Evolutionary conservation across 129 eudicot species (phyloP).

Genomic region (Helianthus annuus): DNA sequence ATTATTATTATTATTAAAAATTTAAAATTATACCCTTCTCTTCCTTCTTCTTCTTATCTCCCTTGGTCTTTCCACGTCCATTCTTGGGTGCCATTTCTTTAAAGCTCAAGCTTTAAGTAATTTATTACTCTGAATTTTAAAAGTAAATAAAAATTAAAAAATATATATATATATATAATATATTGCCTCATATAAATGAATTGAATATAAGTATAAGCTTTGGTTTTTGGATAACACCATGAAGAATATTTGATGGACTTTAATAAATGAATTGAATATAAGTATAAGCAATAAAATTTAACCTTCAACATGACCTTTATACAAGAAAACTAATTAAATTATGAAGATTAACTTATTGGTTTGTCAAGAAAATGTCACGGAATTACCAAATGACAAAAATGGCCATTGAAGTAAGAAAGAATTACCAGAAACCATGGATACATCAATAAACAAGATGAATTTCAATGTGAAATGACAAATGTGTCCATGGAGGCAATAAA

Average conservation of each 20-base stretch:
- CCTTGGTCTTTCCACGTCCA: conserved; percentile 90
- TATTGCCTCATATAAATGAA: not conserved
- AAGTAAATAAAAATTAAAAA: not conserved
- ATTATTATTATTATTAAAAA: not conserved
- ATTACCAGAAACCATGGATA: conserved; percentile 1
- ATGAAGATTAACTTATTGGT: not conserved
- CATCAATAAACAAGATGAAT: not conserved
- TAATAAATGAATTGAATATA: not conserved
- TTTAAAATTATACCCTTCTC: conserved; percentile 66
- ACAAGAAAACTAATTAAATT: not conserved
- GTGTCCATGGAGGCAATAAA: not conserved
- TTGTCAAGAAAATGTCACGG: not conserved
- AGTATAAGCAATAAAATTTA: too few species aligned
- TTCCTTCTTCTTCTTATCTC: conserved; percentile 99
- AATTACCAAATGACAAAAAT: conserved; percentile 9
- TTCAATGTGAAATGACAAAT: conserved; percentile 6
- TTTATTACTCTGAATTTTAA: not conserved
- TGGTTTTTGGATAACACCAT: too few species aligned
- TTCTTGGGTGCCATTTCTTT: conserved; percentile 92
- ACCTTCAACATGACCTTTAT: not conserved
- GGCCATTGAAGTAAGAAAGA: not conserved
- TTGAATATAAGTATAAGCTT: not conserved
- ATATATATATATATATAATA: not conserved
- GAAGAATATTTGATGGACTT: too few species aligned
- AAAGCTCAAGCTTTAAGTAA: conserved; percentile 25